A percentile compares a stretch with the other conserved stretches of the same genome.
These are phyloP conservation scores for Flaveria ramosissima DNA, from an alignment of 129 eudicot species.

Conservation along the genomic window DNA sequence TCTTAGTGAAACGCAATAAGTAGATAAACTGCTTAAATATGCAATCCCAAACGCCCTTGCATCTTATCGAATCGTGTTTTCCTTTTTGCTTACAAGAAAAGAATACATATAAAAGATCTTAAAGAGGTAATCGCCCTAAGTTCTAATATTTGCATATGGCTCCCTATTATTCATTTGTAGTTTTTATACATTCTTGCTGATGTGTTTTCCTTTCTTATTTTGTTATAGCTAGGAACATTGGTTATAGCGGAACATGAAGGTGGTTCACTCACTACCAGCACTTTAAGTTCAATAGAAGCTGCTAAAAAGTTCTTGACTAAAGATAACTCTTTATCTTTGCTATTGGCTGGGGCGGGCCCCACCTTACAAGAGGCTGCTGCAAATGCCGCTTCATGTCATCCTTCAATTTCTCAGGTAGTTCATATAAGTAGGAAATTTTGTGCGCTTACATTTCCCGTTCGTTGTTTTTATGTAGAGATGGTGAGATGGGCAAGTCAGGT, in stretches of 20 bases:
- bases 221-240: slow-evolving; percentile 77
- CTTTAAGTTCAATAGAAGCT: slow-evolving; percentile 84
- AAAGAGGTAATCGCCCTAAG: background rate
- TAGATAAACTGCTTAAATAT: background rate
- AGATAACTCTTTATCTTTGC: slow-evolving; percentile 66
- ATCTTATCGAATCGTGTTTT: slow-evolving; percentile 7
- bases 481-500: background rate
- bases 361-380: slow-evolving; percentile 79
- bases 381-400: slow-evolving; percentile 87
- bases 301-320: slow-evolving; percentile 59
- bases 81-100: background rate
- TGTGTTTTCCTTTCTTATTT: background rate
- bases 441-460: background rate
- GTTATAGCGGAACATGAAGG: slow-evolving; percentile 91
- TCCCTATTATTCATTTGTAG: slow-evolving; percentile 10
- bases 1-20: background rate
- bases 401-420: slow-evolving; percentile 74
- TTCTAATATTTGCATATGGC: background rate
- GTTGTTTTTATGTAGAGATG: background rate
- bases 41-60: background rate
- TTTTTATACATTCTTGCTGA: slow-evolving; percentile 3
- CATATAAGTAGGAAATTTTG: background rate
- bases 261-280: slow-evolving; percentile 64
- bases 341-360: slow-evolving; percentile 90
- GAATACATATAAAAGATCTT: background rate